These are phyloP conservation scores for Euphrasia confusa DNA, from an alignment of 257 asterid species.

Conservation along the genomic window DNA sequence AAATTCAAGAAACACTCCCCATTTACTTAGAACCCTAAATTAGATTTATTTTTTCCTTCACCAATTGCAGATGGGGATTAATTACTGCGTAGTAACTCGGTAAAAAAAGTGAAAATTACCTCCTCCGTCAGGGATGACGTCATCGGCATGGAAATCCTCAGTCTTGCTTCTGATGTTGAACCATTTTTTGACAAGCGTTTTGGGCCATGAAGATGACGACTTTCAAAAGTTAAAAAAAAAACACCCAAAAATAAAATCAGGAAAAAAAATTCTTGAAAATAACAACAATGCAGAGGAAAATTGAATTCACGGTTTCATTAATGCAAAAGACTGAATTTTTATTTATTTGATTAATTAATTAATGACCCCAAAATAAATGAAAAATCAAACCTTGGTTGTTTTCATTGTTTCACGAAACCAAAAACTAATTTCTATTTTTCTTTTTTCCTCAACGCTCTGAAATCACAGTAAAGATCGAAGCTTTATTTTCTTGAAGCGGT, in stretches of 20 bases:
- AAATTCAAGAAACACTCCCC: conserved; percentile 20
- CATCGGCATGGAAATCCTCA: conserved; percentile 93
- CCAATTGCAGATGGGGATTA: conserved; percentile 23
- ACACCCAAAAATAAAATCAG: conserved; percentile 25
- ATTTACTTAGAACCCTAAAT: conserved; percentile 17
- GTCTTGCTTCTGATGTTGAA: conserved; percentile 75
- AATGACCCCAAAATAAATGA: background rate
- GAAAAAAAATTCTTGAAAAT: conserved; percentile 25
- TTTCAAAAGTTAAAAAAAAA: conserved; percentile 23
- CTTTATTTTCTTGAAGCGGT: conserved; percentile 20
- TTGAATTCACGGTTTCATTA: conserved; percentile 32
- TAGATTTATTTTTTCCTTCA: conserved; percentile 19
- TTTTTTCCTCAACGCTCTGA: conserved; percentile 14
- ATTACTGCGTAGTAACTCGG: conserved; percentile 23
- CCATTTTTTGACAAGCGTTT: conserved; percentile 93
- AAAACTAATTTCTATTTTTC: conserved; percentile 1
- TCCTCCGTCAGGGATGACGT: conserved; percentile 41
- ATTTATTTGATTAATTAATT: background rate
- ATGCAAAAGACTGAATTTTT: conserved; percentile 18
- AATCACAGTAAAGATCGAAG: conserved; percentile 26
- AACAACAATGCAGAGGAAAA: conserved; percentile 27
- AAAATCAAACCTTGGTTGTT: conserved; percentile 75
- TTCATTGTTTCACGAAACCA: conserved; percentile 64
- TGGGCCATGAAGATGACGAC: conserved; percentile 74
- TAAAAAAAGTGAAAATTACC: no score